Evolutionary conservation across 305 asterid genomes (phyloP).

Genomic region (Fraxinus platypoda): DNA sequence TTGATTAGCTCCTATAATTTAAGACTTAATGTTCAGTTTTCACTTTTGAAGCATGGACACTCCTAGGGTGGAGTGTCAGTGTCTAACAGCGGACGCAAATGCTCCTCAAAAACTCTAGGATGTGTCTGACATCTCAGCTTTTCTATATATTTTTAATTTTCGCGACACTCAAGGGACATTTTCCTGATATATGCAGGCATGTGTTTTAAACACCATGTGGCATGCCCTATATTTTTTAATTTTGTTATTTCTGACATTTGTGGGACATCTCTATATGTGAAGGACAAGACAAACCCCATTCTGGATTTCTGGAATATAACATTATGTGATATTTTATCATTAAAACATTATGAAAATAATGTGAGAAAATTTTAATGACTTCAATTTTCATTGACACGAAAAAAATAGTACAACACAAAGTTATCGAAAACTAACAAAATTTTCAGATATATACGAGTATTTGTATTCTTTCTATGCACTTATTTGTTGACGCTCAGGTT

Average conservation of each 20-base stretch:
- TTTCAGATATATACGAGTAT: not conserved
- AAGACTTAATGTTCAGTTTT: not conserved
- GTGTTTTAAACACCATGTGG: not conserved
- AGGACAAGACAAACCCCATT: not conserved
- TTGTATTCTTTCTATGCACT: not conserved
- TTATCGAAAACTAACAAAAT: not conserved
- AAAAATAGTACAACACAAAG: not conserved
- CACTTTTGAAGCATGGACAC: not conserved
- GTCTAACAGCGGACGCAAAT: not conserved
- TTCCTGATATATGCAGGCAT: not conserved
- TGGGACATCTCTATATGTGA: not conserved
- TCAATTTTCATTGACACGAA: constrained; percentile 1
- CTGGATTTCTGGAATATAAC: not conserved
- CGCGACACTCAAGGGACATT: not conserved
- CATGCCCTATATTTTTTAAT: not conserved
- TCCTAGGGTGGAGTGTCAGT: not conserved
- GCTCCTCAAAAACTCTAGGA: not conserved
- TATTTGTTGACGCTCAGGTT: constrained; percentile 44
- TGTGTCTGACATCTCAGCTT: not conserved
- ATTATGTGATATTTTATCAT: not conserved
- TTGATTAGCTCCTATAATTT: not conserved
- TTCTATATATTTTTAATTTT: not conserved
- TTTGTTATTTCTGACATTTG: not conserved
- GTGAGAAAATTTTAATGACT: not conserved
- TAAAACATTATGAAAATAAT: not conserved